These are phyloP conservation scores for Amanita phalloides DNA, from an alignment of 768 basidiomycete species.

Conservation along the genomic window DNA sequence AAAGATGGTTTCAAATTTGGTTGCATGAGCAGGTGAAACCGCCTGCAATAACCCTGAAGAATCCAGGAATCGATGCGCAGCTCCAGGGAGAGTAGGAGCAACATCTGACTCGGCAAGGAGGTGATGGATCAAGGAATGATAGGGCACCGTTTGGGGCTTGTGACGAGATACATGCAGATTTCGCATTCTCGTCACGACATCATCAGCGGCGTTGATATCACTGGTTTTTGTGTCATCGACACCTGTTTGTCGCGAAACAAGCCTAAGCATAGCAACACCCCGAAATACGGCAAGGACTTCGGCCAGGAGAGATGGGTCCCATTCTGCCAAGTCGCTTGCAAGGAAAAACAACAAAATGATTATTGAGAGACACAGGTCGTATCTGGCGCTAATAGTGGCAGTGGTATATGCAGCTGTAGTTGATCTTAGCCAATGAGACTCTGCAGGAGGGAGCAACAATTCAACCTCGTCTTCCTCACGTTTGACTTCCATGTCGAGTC, in stretches of 20 bases:
- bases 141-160: conserved; percentile 34
- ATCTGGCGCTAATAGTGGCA: conserved; percentile 58
- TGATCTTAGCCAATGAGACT: conserved; percentile 52
- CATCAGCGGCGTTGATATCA: conserved; percentile 33
- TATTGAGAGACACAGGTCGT: conserved; percentile 61
- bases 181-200: conserved; percentile 58
- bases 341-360: conserved; percentile 64
- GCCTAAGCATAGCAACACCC: conserved; percentile 64
- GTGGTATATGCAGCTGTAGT: conserved; percentile 53
- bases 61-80: conserved; percentile 66
- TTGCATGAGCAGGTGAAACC: conserved; percentile 55
- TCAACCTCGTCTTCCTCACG: conserved; percentile 66
- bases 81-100: conserved; percentile 38
- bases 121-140: conserved; percentile 52
- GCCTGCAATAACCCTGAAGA: conserved; percentile 56
- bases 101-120: conserved; percentile 45
- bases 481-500: conserved; percentile 63
- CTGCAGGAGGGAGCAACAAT: conserved; percentile 37
- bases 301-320: conserved; percentile 55
- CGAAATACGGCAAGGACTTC: conserved; percentile 76
- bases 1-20: conserved; percentile 59
- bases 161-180: conserved; percentile 62
- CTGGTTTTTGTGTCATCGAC: conserved; percentile 7
- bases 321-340: conserved; percentile 46
- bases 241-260: conserved; percentile 49